Evolutionary conservation across 768 basidiomycete genomes (phyloP), one percentile per base, ranked within the genome.

Genomic region (Dentipellis sp.): DNA sequence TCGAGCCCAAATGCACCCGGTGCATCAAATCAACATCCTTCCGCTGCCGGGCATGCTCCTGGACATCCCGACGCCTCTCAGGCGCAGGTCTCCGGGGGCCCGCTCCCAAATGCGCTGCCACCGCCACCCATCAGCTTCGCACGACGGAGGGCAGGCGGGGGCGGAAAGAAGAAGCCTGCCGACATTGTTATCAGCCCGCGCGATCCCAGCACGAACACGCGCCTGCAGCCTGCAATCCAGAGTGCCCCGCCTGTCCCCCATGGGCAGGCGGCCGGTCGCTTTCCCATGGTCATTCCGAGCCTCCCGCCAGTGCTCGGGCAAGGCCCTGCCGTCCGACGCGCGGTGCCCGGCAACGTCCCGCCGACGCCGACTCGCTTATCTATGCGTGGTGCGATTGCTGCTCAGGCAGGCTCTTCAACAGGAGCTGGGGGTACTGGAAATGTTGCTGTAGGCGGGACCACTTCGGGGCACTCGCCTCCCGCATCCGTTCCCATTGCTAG

Each of bases 71-170:
- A 29, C 29, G 40, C 63, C 51, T 59, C 61, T 10, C 29, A 45
- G n/a, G 16, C 48, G 16, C 48, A 50, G 48, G 11, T 12, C 1
- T n/a, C 48, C 22, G 22, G 22, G 19, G 48, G 22, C 48, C 22
- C 51, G 23, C 63, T 47, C 61, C 73, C 50, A 58, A 63, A 80
- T 63, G 77, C 83, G 0, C 71, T 86, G 7, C 81, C 84, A 0
- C 79, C 86, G 2, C 85, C 83, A 11, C 81, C 88, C 29, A 88
- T 86, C 66, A 87, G 84, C 68, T 89, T 90, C 68, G 84, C 86
- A 12, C 78, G 81, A 38, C 86, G 88, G 54, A 81, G 87, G 48
- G 83, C 86, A 10, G 80, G 78, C 11, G 81, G 83, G n/a, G 70
- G 66, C 0, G 76, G 74, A 48, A 81, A 78, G 66, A 66, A 75